phyloP scores from a whole-genome alignment of 371 early-diverging fungal genomes.

The Mucor saturninus region DNA sequence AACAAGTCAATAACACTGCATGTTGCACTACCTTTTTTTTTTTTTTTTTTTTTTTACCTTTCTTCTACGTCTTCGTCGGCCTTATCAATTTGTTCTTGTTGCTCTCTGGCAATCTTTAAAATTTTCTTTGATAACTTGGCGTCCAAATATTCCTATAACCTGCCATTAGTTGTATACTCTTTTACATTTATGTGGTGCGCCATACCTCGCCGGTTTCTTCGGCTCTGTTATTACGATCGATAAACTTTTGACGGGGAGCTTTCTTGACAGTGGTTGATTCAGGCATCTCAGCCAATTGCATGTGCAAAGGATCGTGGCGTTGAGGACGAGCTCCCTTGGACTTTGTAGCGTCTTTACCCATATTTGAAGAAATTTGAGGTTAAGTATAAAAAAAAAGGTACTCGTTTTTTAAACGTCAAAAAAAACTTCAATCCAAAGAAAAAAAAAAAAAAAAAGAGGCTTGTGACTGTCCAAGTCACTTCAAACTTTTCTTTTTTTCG shows the following conservation, averaged over 20 bases:
- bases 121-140: constrained; percentile 89
- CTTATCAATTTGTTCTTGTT: constrained; percentile 87
- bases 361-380: constrained; percentile 1
- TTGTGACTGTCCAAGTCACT: neutral
- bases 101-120: constrained; percentile 82
- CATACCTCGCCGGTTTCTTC: constrained; percentile 48
- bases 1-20: neutral
- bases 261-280: constrained; percentile 48
- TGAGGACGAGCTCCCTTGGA: constrained; percentile 32
- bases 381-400: constrained; percentile 3
- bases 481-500: too few species aligned
- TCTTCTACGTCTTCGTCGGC: constrained; percentile 38
- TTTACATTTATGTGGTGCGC: neutral
- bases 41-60: constrained; percentile 15
- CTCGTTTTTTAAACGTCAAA: neutral
- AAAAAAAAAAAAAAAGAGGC: constrained; percentile 5
- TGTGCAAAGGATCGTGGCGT: constrained; percentile 83
- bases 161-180: constrained; percentile 4
- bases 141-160: constrained; percentile 76
- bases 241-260: constrained; percentile 66
- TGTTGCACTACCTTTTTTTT: neutral
- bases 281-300: constrained; percentile 68
- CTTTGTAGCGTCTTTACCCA: constrained; percentile 46
- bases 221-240: constrained; percentile 61
- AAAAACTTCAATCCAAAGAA: constrained; percentile 4